A percentile compares a stretch with the other conserved stretches of the same genome.
These are phyloP conservation scores for Colletotrichum gigasporum DNA, from an alignment of 2,329 filamentous ascomycete species.

Conservation along the genomic window DNA sequence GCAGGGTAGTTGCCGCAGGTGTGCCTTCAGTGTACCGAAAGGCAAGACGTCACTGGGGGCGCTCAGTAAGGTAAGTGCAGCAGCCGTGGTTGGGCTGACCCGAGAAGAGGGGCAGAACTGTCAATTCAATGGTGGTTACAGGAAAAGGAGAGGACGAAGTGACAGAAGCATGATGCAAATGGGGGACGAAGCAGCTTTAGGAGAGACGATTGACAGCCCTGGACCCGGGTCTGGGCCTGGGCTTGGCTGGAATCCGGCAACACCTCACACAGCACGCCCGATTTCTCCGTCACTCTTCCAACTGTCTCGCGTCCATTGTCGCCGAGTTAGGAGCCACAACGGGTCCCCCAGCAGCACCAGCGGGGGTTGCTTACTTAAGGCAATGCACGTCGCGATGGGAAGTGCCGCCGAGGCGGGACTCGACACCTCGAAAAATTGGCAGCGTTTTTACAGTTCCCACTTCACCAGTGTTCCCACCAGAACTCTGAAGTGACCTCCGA, in stretches of 20 bases:
- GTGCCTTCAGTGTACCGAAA: no score
- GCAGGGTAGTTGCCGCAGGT: no score
- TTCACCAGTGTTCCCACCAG: background rate
- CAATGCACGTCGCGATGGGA: background rate
- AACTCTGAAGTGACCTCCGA: background rate
- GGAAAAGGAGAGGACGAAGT: background rate
- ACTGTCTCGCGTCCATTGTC: background rate
- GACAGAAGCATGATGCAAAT: background rate
- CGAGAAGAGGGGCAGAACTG: no score
- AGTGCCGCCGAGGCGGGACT: no score
- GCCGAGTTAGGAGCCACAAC: no score
- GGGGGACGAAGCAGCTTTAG: no score
- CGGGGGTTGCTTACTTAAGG: constrained; percentile 11
- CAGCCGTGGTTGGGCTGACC: no score
- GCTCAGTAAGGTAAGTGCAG: background rate
- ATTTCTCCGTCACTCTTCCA: constrained; percentile 12
- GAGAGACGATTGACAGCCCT: no score
- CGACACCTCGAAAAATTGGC: background rate
- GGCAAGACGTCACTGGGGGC: no score
- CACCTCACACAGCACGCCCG: background rate
- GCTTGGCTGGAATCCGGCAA: background rate
- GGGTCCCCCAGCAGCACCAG: background rate
- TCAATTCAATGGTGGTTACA: no score
- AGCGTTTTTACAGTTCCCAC: background rate
- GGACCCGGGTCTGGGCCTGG: no score